Base-by-base conservation (phyloP, 768 basidiomycete genomes). In the Phallus indusiatus region DNA sequence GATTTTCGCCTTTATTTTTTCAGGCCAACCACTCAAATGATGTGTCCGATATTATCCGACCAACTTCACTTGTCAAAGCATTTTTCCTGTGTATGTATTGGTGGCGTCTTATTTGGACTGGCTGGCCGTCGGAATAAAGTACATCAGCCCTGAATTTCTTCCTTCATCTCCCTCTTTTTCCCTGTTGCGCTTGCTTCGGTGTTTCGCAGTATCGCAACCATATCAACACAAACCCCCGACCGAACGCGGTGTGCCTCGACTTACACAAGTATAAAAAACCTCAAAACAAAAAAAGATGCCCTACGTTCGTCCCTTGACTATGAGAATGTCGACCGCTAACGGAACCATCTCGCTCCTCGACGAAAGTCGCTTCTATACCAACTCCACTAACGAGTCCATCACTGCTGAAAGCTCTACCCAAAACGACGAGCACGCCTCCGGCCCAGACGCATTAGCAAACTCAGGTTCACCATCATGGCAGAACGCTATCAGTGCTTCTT, bases 401-500 rank as follows among this genome's bases (percentile, higher is more conserved):
- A 59, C 48, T 20, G 36, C 28, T 3, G 28, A 51, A 6, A 53
- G 50, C 22, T 59, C 57, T 0, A 59, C 57, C 11, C 57, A 59
- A 36, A 52, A 24, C 48, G 48, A 51, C 28, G 48, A 51, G 17
- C 33, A 37, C 33, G 50, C 21, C 11, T 51, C 28, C 16, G 14
- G 47, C 18, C 50, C 12, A n/a, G 42, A 11, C n/a, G 12, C 12
- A n/a, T 4, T 10, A n/a, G n/a, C 12, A 11, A 10, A 14, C 33
- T 35, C 20, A 17, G 22, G 18, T 3, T 42, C 17, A 20, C 17
- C 56, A 18, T 16, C 42, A 51, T 74, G 73, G 74, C 66, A 68
- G 0, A 66, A 69, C 55, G 67, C 68, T 11, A 65, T 76, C 35
- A 72, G 74, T 0, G 61, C 70, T 18, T 75, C 75, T 24, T 73